These are phyloP conservation scores for Globisporangium acanthophoron DNA, from an alignment of 352 stramenopile genomes.

Conservation along the genomic window DNA sequence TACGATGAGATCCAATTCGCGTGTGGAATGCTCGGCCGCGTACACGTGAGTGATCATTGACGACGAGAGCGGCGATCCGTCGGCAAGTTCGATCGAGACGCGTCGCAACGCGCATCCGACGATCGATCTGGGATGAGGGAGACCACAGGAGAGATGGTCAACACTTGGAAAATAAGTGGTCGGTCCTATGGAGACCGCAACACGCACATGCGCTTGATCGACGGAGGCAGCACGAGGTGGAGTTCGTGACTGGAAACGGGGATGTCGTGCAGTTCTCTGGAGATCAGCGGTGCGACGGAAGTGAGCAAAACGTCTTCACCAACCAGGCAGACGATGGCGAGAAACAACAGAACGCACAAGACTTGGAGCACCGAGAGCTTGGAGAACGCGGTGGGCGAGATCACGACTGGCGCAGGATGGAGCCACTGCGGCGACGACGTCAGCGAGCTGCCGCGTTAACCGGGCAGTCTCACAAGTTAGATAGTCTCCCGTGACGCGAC, in stretches of 20 bases:
- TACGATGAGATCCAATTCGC: background rate
- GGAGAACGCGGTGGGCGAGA: constrained; percentile 33
- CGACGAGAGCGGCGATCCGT: constrained; percentile 16
- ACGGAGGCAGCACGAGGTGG: constrained; percentile 35
- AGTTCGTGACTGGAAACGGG: constrained; percentile 24
- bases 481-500: background rate
- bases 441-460: constrained; percentile 20
- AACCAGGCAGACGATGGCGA: background rate
- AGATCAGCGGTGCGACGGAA: constrained; percentile 7
- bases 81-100: constrained; percentile 36
- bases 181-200: background rate
- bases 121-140: constrained; percentile 19
- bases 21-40: background rate
- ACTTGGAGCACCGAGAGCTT: constrained; percentile 29
- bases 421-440: constrained; percentile 25
- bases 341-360: constrained; percentile 26
- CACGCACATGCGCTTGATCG: constrained; percentile 41
- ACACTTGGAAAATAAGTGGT: background rate
- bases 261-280: constrained; percentile 38
- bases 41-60: constrained; percentile 25
- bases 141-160: background rate
- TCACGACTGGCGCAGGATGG: constrained; percentile 25
- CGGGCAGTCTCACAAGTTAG: constrained; percentile 5
- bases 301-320: background rate
- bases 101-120: constrained; percentile 32